Conservation (phyloP, 768 basidiomycete genomes). For the Tylopilus sp. region DNA sequence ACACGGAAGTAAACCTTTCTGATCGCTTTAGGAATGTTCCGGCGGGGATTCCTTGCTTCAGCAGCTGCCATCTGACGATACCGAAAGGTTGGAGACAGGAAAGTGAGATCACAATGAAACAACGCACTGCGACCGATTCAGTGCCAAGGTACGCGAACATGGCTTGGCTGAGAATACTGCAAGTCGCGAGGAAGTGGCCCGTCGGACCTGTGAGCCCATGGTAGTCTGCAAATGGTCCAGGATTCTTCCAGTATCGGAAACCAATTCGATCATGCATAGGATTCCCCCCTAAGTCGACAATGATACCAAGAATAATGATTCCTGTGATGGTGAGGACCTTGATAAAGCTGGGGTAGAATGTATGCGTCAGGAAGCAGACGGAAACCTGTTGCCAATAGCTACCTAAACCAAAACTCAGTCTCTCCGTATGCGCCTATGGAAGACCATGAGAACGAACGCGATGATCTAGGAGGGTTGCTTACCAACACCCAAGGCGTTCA, state of each 20-base stretch:
- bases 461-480: neutral
- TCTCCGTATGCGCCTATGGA: conserved; percentile 5
- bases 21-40: conserved; percentile 2
- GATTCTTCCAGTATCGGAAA: conserved; percentile 42
- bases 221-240: conserved; percentile 1
- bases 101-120: neutral
- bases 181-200: conserved; percentile 4
- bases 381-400: too few species aligned
- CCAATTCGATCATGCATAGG: conserved; percentile 3
- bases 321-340: neutral
- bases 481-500: conserved; percentile 1
- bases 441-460: neutral
- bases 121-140: conserved; percentile 4
- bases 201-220: neutral
- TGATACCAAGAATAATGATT: conserved; percentile 3
- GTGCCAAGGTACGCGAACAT: conserved; percentile 1
- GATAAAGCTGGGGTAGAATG: neutral
- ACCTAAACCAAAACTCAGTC: conserved; percentile 8
- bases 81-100: neutral
- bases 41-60: conserved; percentile 6
- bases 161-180: conserved; percentile 3
- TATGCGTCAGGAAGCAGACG: neutral
- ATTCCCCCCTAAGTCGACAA: conserved; percentile 4
- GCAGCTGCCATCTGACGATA: neutral
- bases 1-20: conserved; percentile 1